These are phyloP conservation scores for Aspergillus eucalypticola DNA, from an alignment of 2,329 filamentous ascomycete genomes.

Conservation along the genomic window DNA sequence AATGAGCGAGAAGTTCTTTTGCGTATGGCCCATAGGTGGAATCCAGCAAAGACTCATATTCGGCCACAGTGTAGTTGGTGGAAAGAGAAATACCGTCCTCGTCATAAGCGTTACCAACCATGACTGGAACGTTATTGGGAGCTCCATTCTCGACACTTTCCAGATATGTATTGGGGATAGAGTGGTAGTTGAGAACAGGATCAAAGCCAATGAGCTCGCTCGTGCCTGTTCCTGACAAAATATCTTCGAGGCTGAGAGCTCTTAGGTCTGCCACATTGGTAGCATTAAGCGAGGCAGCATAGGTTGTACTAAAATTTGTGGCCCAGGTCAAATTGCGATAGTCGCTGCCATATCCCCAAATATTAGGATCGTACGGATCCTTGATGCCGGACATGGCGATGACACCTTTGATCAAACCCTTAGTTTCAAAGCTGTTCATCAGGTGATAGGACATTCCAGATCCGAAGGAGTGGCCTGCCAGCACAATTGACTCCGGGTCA, in stretches of 20 bases:
- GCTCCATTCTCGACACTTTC: neutral
- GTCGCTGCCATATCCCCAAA: neutral
- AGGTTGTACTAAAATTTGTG: neutral
- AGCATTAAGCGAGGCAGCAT: neutral
- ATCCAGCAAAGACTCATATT: neutral
- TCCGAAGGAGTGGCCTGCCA: neutral
- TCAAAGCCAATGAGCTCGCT: neutral
- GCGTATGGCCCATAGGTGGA: neutral
- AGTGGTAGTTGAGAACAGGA: neutral
- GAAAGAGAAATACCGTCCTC: neutral
- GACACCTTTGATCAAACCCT: neutral
- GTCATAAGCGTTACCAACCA: neutral
- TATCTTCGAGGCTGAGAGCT: neutral
- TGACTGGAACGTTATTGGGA: neutral
- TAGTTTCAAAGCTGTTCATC: neutral
- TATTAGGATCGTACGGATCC: neutral
- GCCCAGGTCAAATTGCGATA: neutral
- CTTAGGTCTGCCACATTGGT: neutral
- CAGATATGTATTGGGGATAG: neutral
- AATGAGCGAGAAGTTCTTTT: neutral
- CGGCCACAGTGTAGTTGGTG: neutral
- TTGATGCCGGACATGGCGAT: neutral
- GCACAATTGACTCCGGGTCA: neutral
- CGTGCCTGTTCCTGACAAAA: neutral
- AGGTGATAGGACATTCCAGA: neutral